These are phyloP conservation scores for Trichoderma pleuroti DNA, from an alignment of 2,329 filamentous ascomycete species.

Conservation along the genomic window DNA sequence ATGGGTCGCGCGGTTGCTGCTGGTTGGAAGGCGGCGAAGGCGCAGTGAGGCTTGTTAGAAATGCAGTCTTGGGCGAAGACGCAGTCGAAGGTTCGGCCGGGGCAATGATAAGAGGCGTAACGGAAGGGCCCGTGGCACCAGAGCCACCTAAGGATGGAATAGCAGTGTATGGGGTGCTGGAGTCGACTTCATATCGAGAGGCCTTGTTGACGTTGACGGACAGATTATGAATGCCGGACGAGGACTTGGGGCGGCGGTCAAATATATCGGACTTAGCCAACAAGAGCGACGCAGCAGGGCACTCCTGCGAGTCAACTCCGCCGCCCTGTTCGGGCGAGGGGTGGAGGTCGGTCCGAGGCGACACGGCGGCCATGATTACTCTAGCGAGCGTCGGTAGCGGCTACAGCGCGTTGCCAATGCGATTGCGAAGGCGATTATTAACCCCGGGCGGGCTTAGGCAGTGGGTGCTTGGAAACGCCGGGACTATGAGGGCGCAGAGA, in stretches of 20 bases:
- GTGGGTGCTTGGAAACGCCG: not conserved
- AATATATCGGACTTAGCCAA: slow-evolving; percentile 19
- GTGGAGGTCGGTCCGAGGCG: slow-evolving; percentile 22
- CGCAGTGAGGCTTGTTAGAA: not conserved
- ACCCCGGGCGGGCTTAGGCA: slow-evolving; percentile 11
- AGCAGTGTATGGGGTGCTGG: slow-evolving; percentile 24
- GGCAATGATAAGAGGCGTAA: slow-evolving; percentile 20
- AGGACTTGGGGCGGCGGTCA: slow-evolving; percentile 22
- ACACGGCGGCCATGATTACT: slow-evolving; percentile 17
- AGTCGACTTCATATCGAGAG: slow-evolving; percentile 22
- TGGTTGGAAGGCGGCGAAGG: not conserved
- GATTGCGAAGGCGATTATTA: slow-evolving; percentile 10
- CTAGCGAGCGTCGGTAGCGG: slow-evolving; percentile 7
- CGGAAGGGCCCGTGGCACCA: not conserved
- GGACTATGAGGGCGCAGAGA: not conserved
- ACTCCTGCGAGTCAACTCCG: slow-evolving; percentile 1
- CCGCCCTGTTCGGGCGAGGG: not conserved
- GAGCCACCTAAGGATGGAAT: slow-evolving; percentile 29
- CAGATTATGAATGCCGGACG: slow-evolving; percentile 21
- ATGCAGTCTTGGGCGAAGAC: not conserved
- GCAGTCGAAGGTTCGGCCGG: slow-evolving; percentile 13
- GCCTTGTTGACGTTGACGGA: slow-evolving; percentile 25
- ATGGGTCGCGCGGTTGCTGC: slow-evolving; percentile 31
- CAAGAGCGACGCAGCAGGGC: slow-evolving; percentile 11
- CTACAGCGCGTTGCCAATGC: slow-evolving; percentile 1